These are phyloP conservation scores for Beta corolliflora DNA, from an alignment of 179 eudicot species.

Conservation along the genomic window DNA sequence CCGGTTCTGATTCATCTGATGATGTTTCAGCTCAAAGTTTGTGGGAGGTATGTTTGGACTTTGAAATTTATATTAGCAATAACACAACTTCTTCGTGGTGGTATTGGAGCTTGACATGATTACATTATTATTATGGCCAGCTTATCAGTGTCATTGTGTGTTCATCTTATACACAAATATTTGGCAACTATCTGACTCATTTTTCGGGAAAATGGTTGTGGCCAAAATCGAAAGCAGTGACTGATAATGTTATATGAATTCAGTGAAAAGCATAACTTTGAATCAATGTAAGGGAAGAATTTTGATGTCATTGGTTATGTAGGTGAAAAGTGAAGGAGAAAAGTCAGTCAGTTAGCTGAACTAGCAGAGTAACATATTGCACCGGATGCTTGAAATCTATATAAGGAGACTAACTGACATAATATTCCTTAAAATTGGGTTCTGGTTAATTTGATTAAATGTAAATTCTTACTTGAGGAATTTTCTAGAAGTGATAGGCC, in stretches of 20 bases:
- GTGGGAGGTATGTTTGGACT: constrained; percentile 75
- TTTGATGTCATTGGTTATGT: neutral
- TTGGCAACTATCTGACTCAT: neutral
- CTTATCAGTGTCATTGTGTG: neutral
- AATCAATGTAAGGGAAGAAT: neutral
- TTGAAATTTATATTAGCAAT: constrained; percentile 1
- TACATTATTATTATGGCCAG: neutral
- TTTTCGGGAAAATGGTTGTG: neutral
- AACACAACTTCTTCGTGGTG: constrained; percentile 13
- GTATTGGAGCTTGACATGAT: constrained; percentile 6
- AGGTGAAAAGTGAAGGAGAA: neutral
- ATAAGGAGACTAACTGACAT: neutral
- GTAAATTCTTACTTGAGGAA: neutral
- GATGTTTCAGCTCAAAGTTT: constrained; percentile 67
- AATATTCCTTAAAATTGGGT: neutral
- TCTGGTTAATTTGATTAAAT: neutral
- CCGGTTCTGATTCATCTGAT: constrained; percentile 44
- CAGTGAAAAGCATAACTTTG: neutral
- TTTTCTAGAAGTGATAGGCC: neutral
- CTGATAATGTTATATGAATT: neutral
- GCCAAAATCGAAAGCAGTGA: too few relatives aligned
- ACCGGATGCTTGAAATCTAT: neutral
- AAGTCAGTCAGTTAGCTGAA: neutral
- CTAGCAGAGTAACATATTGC: neutral
- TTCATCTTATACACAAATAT: neutral